Evolutionary conservation across 1,284 basidiomycete species (phyloP).

Genomic region (Cryptococcus amylolentus): DNA sequence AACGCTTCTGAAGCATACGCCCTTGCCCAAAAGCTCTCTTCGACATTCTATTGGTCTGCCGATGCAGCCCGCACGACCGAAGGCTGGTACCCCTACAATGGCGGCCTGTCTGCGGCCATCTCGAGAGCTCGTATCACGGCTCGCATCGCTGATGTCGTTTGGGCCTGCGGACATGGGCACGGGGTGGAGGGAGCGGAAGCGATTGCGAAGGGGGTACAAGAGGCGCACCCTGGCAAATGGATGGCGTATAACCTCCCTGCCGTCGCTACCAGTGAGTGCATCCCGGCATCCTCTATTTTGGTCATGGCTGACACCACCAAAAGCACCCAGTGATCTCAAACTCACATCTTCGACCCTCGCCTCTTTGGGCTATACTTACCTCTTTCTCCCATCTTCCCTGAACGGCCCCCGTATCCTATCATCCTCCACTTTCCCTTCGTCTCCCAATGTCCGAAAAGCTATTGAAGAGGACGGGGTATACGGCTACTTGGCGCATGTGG

Average conservation of each 20-base stretch:
- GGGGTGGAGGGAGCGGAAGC: conserved; percentile 1
- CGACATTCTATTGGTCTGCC: conserved; percentile 79
- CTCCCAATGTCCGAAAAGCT: background rate
- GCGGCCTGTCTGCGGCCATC: conserved; percentile 61
- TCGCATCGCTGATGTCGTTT: conserved; percentile 76
- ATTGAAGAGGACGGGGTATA: background rate
- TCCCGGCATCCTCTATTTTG: background rate
- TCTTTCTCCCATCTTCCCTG: conserved; percentile 6
- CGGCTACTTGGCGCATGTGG: background rate
- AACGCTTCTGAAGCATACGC: conserved; percentile 70
- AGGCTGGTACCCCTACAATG: conserved; percentile 78
- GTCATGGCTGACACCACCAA: background rate
- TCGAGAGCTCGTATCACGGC: conserved; percentile 75
- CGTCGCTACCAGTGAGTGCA: conserved; percentile 4
- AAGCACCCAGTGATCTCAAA: conserved; percentile 1
- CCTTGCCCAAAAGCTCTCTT: conserved; percentile 69
- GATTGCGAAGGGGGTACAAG: conserved; percentile 11
- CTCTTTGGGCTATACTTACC: conserved; percentile 15
- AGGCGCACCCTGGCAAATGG: conserved; percentile 14
- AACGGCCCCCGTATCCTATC: too few species aligned
- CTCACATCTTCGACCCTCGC: conserved; percentile 5
- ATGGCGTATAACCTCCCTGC: conserved; percentile 16
- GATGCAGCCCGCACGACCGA: conserved; percentile 88
- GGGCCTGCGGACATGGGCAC: conserved; percentile 48
- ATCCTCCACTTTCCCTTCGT: too few species aligned